Evolutionary conservation across 2,329 filamentous ascomycete genomes (phyloP), one percentile per base, ranked within the genome.

Genomic region (Pyricularia grisea): DNA sequence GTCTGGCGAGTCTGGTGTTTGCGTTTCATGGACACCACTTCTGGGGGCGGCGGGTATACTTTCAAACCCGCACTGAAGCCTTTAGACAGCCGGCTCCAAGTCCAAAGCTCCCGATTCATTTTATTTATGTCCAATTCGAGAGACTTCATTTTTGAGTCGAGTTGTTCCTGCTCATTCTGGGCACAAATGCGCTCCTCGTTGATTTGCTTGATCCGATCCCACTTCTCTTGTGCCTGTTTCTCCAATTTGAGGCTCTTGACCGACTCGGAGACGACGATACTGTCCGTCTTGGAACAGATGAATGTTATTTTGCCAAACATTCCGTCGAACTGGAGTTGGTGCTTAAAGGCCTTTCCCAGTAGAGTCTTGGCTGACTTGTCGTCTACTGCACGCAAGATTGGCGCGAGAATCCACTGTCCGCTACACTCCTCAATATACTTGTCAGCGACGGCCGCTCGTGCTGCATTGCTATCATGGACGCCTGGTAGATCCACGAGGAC

Each of bases 221-320:
- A 30, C 2, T 27, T 70, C 61, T 28, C 67, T 30, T 42, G 14
- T 1, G n/a, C 23, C 0, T 3, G 12, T 10, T 67, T 25, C 3
- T 58, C 23, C 2, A 67, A 2, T 14, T n/a, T 6, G 23, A 67
- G 36, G 23, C 14, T 55, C 17, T 67, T n/a, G 1, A 20, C 25
- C 14, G 74, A 74, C 61, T 77, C 75, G 2, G 70, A 72, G 11
- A 77, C 68, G 0, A 71, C 70, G 3, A 89, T 86, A 66, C 89
- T 85, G 72, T 90, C 88, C 0, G 85, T 87, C 73, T 89, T 90
- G 20, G 81, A 84, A 73, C 87, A 89, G 17, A 90, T 85, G 70
- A 90, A 89, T 0, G 85, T 88, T 2, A 89, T 79, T 1, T 78
- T 79, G 7, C 78, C 81, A 68, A 85, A 85, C 0, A 78, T 81